These are phyloP conservation scores for Aspergillus egyptiacus DNA, from an alignment of 495 filamentous ascomycete species.

Conservation along the genomic window DNA sequence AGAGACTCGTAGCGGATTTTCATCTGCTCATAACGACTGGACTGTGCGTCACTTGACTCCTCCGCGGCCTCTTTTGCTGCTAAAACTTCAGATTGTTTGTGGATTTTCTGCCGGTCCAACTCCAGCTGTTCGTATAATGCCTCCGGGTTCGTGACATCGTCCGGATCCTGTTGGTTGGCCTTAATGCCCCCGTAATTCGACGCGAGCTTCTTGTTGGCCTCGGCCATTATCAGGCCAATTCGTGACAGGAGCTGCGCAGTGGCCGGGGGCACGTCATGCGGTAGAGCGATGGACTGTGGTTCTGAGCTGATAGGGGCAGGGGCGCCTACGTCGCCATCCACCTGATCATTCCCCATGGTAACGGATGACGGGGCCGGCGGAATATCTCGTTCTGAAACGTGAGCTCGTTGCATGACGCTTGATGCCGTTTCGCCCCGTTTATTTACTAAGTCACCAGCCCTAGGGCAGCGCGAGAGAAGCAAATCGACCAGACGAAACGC, in stretches of 20 bases:
- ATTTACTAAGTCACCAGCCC: constrained; percentile 78
- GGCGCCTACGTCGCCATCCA: constrained; percentile 26
- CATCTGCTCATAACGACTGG: constrained; percentile 33
- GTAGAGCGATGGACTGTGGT: constrained; percentile 17
- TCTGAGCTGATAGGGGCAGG: constrained; percentile 23
- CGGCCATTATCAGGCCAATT: constrained; percentile 40
- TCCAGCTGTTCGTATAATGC: constrained; percentile 41
- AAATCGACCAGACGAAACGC: constrained; percentile 41
- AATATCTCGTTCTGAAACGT: constrained; percentile 29
- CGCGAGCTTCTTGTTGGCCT: constrained; percentile 41
- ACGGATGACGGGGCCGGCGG: constrained; percentile 40
- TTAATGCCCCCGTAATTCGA: constrained; percentile 38
- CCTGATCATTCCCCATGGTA: constrained; percentile 40
- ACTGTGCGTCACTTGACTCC: constrained; percentile 27
- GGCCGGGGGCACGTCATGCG: constrained; percentile 24
- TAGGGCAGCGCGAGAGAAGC: constrained; percentile 49
- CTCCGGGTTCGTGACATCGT: constrained; percentile 39
- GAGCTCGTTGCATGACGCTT: constrained; percentile 52
- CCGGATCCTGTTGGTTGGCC: constrained; percentile 31
- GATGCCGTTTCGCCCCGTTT: constrained; percentile 70
- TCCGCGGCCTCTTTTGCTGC: constrained; percentile 29
- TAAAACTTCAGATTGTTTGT: constrained; percentile 27
- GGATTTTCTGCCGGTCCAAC: constrained; percentile 39
- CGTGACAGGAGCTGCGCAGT: constrained; percentile 35
- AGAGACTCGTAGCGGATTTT: constrained; percentile 35